Evolutionary conservation across 805 yeast genomes (phyloP).

Genomic region (Kazachstania psychrophila): DNA sequence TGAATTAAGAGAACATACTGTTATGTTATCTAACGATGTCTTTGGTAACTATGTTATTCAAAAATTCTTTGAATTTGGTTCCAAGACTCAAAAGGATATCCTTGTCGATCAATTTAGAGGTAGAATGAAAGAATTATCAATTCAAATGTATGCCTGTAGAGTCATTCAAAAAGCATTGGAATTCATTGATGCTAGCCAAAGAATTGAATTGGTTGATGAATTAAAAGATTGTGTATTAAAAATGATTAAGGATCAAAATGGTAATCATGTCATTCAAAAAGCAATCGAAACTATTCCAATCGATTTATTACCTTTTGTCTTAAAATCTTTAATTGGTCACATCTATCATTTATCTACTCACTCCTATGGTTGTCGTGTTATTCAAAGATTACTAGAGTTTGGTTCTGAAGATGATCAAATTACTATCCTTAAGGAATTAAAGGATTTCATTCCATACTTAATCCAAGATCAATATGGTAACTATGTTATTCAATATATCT

Average conservation of each 20-base stretch:
- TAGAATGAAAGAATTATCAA: conserved; percentile 61
- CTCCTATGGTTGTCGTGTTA: conserved; percentile 96
- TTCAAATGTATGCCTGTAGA: conserved; percentile 97
- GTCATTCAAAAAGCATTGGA: conserved; percentile 93
- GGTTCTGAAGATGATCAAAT: conserved; percentile 58
- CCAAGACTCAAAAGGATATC: conserved; percentile 54
- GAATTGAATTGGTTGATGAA: conserved; percentile 60
- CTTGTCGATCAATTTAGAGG: conserved; percentile 51
- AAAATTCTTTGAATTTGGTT: conserved; percentile 81
- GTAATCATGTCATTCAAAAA: conserved; percentile 95
- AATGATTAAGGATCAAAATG: conserved; percentile 91
- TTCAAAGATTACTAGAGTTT: conserved; percentile 82
- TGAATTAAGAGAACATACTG: conserved; percentile 66
- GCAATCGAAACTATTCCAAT: conserved; percentile 82
- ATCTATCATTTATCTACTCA: conserved; percentile 85
- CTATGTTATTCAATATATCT: conserved; percentile 91
- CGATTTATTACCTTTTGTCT: conserved; percentile 56
- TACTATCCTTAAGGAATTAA: conserved; percentile 60
- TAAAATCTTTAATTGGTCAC: conserved; percentile 56
- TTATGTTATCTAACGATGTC: conserved; percentile 86
- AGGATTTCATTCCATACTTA: conserved; percentile 59
- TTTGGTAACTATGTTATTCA: conserved; percentile 97
- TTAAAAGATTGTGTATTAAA: conserved; percentile 50
- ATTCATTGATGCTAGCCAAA: conserved; percentile 53
- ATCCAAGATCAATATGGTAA: conserved; percentile 97